Base-by-base conservation (phyloP, 352 stramenopile genomes). In the Phytophthora ohioensis region DNA sequence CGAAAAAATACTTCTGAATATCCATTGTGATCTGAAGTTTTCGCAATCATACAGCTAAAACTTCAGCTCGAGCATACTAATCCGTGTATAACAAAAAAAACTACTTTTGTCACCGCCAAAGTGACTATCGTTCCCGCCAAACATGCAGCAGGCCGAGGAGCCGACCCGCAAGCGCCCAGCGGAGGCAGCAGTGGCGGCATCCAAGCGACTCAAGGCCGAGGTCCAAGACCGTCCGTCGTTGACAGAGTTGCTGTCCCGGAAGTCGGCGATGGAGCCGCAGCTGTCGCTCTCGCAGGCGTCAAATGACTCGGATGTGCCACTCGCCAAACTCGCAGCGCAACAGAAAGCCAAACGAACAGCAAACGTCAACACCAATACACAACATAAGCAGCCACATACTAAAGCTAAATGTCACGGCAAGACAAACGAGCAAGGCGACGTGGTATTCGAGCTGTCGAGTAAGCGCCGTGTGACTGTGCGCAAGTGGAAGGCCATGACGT, bases 391-490 rank as follows among this genome's bases (percentile, higher is more conserved):
- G 15, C 36, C n/a, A 38, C 31, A 2, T 3, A 45, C 5, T 10
- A 43, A 64, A 41, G 10, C 35, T 0, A 67, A 66, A 30, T 9
- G 1, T 21, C 13, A 32, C 8, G 35, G 34, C 9, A 62, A 56
- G 15, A 27, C 39, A 21, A 55, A 13, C n/a, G 57, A 66, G 9
- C 4, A 86, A 10, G 67, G 69, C 12, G 71, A 79, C 31, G 47
- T 75, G 3, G 70, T 81, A 17, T 90, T 92, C 60, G 73, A 89
- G 30, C 64, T 92, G 15, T 81, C 79, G n/a, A 60, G 69, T 10
- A 92, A 89, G 69, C 79, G 84, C 12, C 75, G 78, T 15, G 69
- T 92, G 56, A 85, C 82, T 2, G 81, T 89, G 57, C 82, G 82
- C 35, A 81, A 80, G 56, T 92, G 82, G 81, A 87, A 82, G 43